Conservation (phyloP, 345 rosid genomes). For the Pistacia integerrima region DNA sequence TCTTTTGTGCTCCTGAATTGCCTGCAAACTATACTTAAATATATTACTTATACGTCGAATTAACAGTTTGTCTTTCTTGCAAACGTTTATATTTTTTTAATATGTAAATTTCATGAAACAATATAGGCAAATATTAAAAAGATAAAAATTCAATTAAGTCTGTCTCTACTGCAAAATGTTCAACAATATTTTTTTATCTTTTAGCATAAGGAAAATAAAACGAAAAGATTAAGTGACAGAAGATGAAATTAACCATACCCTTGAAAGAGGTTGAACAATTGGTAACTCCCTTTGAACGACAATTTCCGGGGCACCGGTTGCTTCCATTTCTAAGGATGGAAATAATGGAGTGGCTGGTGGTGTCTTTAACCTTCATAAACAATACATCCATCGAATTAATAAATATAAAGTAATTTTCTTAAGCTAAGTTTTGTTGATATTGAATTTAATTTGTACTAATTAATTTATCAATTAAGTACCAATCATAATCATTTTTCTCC, state of each 20-base stretch:
- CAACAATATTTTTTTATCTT: too few relatives aligned
- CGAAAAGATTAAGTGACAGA: too few relatives aligned
- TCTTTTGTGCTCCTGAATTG: constrained; percentile 18
- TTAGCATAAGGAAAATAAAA: too few relatives aligned
- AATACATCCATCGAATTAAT: background rate
- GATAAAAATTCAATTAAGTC: too few relatives aligned
- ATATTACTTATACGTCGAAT: too few relatives aligned
- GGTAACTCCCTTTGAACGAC: constrained; percentile 55
- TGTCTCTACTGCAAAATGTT: too few relatives aligned
- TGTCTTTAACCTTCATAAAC: constrained; percentile 53
- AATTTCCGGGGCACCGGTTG: constrained; percentile 28
- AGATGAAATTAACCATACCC: constrained; percentile 28
- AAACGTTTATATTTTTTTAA: too few relatives aligned
- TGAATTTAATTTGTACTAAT: background rate
- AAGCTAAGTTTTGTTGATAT: background rate
- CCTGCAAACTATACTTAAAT: constrained; percentile 40
- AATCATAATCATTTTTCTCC: constrained; percentile 56
- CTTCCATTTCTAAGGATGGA: constrained; percentile 73
- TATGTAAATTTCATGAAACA: too few relatives aligned
- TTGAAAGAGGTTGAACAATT: constrained; percentile 47
- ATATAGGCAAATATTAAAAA: too few relatives aligned
- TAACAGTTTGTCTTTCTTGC: too few relatives aligned
- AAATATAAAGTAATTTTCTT: too few relatives aligned
- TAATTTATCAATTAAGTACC: constrained; percentile 26
- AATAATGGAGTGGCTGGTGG: constrained; percentile 79